Percentiles rank a stretch among this genome's conserved stretches.
These are phyloP conservation scores for Fusarium anthophilum DNA, from an alignment of 2,329 filamentous ascomycete genomes.

Conservation along the genomic window DNA sequence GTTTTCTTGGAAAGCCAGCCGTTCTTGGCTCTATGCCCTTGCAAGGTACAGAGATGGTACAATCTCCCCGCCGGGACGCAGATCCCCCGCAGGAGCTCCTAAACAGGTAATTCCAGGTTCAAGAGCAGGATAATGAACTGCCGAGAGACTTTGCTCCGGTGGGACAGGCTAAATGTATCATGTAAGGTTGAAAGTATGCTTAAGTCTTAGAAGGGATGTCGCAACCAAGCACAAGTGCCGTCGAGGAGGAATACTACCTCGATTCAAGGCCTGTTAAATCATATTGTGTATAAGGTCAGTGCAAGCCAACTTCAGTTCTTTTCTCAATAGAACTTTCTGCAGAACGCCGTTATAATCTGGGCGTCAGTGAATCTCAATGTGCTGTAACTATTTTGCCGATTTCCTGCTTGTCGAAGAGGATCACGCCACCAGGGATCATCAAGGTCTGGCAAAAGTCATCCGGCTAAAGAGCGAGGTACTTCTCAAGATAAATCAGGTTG, in stretches of 20 bases:
- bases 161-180: background rate
- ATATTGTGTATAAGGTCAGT: too few species aligned
- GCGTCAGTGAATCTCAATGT: too few species aligned
- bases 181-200: too few species aligned
- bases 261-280: too few species aligned
- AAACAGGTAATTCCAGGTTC: background rate
- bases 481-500: background rate
- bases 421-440: too few species aligned
- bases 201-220: background rate
- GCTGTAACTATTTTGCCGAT: too few species aligned
- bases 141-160: background rate
- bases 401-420: too few species aligned
- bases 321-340: accelerated
- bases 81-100: background rate
- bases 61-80: background rate
- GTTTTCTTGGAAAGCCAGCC: background rate
- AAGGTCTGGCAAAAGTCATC: too few species aligned
- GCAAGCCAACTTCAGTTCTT: accelerated
- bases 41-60: background rate
- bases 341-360: too few species aligned
- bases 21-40: too few species aligned
- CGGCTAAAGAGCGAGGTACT: background rate
- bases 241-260: accelerated
- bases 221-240: accelerated
- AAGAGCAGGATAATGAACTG: background rate